These are phyloP conservation scores for Termitomyces sp. DNA, from an alignment of 768 basidiomycete genomes.

Conservation along the genomic window DNA sequence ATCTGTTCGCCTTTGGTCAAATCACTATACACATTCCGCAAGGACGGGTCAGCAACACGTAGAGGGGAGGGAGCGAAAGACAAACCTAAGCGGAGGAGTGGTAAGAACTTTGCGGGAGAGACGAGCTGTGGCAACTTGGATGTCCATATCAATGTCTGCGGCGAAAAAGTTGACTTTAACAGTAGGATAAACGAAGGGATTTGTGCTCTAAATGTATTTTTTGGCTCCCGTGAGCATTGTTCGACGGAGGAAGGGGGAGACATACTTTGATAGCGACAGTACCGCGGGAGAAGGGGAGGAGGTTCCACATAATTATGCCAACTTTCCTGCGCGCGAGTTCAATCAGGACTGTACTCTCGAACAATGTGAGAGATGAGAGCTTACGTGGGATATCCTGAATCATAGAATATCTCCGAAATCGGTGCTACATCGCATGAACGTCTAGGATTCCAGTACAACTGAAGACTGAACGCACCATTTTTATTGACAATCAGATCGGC, in stretches of 20 bases:
- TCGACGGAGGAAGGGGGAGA: background rate
- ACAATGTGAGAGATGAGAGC: constrained; percentile 3
- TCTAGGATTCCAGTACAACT: background rate
- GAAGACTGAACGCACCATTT: constrained; percentile 30
- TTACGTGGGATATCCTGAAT: constrained; percentile 39
- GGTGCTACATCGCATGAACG: constrained; percentile 25
- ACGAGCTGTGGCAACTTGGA: constrained; percentile 43
- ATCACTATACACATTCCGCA: background rate
- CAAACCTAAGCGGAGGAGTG: background rate
- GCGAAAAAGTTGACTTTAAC: constrained; percentile 50
- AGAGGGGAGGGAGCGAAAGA: background rate
- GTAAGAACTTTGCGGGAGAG: constrained; percentile 26
- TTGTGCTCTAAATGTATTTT: constrained; percentile 29
- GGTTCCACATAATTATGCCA: constrained; percentile 47
- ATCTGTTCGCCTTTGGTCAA: constrained; percentile 23
- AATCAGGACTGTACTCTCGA: background rate
- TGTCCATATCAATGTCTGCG: constrained; percentile 41
- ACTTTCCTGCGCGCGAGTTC: constrained; percentile 24
- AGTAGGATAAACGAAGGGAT: constrained; percentile 42
- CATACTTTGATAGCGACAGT: constrained; percentile 39
- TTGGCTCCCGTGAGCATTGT: background rate
- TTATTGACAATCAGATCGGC: constrained; percentile 40
- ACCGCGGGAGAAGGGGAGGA: constrained; percentile 53
- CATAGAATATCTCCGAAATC: constrained; percentile 41
- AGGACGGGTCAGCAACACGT: background rate